Base-by-base conservation (phyloP, 352 stramenopile genomes). In the Phytophthora megakarya region DNA sequence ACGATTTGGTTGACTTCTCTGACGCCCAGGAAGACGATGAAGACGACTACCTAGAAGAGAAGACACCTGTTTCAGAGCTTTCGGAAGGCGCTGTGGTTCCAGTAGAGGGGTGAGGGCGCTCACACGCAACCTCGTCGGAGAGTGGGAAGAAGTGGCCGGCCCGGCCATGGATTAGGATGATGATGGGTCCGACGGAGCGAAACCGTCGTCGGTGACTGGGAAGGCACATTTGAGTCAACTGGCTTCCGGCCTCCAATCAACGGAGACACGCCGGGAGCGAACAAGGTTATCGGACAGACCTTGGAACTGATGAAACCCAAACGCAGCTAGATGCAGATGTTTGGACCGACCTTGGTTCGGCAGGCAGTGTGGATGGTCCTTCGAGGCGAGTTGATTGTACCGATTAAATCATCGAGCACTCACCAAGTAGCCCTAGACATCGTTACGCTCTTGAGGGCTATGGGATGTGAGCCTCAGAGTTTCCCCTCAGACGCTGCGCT, bases 1-100 rank as follows among this genome's bases (percentile, higher is more conserved):
- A 60, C 3, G 39, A 60, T 6, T 42, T 19, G 3, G 26, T 15
- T 19, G 39, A 22, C 5, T n/a, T 44, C 40, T 28, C 5, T 3
- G 39, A 51, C 38, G 12, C 51, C 51, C 39, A 49, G 12, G 5
- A 39, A 30, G 38, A 44, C 26, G 39, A 50, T 22, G 38, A 42
- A 32, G 38, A 58, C 3, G 18, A 38, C 30, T 18, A 59, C 50
- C 37, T 48, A 23, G 35, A 57, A n/a, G 37, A 48, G 22, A 57
- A 47, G 25, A 23, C 35, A 23, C 35, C 10, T 11, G 16, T 16
- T 11, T 33, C 37, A 3, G 48, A 56, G 3, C 15, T 10, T 56
- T 16, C 35, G 23, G 50, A 59, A 39, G 25, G 11, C 25, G 38
- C 25, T 3, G n/a, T 48, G 12, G 37, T 58, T n/a, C 13, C 50